Evolutionary conservation across 2,329 filamentous ascomycete genomes (phyloP).

Genomic region (Dendrostoma leiphaemia): DNA sequence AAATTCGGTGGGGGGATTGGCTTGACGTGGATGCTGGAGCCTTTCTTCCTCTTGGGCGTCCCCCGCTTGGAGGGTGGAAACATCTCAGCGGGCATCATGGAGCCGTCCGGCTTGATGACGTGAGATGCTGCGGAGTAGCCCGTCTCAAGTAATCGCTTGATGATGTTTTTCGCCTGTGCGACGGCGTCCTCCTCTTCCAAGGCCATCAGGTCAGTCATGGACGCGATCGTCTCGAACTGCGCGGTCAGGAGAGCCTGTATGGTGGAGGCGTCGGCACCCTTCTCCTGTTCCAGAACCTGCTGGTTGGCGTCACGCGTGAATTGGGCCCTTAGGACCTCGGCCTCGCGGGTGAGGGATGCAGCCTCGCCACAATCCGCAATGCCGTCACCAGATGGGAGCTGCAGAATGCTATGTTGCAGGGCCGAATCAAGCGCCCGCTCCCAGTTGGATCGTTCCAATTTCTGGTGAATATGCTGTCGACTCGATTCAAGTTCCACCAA

Average conservation of each 20-base stretch:
- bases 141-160: constrained; percentile 73
- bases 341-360: constrained; percentile 73
- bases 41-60: constrained; percentile 74
- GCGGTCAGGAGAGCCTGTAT: constrained; percentile 83
- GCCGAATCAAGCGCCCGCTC: constrained; percentile 85
- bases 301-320: constrained; percentile 77
- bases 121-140: constrained; percentile 75
- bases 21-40: constrained; percentile 38
- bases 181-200: constrained; percentile 86
- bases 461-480: constrained; percentile 85
- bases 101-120: constrained; percentile 86
- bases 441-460: constrained; percentile 78
- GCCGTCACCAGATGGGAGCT: constrained; percentile 70
- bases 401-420: constrained; percentile 77
- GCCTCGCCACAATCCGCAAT: constrained; percentile 65
- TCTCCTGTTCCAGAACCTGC: constrained; percentile 81
- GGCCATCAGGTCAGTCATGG: constrained; percentile 74
- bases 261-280: constrained; percentile 70
- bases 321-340: constrained; percentile 79
- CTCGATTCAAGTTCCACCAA: constrained; percentile 86
- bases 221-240: constrained; percentile 87
- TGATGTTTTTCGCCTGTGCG: constrained; percentile 71
- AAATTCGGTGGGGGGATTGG: constrained; percentile 45
- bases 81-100: constrained; percentile 57
- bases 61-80: constrained; percentile 70